A percentile compares a stretch with the other conserved stretches of the same genome.
These are phyloP conservation scores for Solanum pimpinellifolium DNA, from an alignment of 257 asterid genomes.

Conservation along the genomic window DNA sequence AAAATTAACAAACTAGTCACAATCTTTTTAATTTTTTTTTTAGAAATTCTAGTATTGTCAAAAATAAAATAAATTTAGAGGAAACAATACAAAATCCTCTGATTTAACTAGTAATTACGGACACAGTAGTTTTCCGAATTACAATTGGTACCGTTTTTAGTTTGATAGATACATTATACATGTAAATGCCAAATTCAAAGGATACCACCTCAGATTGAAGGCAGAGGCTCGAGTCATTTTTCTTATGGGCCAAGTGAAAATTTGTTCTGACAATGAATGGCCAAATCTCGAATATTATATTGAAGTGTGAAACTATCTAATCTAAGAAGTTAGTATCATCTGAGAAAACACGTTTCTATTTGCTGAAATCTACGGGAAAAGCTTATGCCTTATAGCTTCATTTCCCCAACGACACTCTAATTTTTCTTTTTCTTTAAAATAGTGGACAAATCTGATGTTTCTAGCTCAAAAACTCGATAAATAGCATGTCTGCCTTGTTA, in stretches of 20 bases:
- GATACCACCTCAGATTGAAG: background rate
- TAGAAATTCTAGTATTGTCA: background rate
- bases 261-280: background rate
- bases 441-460: background rate
- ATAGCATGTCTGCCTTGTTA: background rate
- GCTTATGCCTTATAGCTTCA: background rate
- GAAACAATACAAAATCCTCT: background rate
- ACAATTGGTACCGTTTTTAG: background rate
- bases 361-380: background rate
- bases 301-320: background rate
- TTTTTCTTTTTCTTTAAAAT: background rate
- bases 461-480: background rate
- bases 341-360: background rate
- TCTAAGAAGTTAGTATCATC: background rate
- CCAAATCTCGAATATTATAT: background rate
- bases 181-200: background rate
- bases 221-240: background rate
- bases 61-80: background rate
- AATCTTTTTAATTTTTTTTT: background rate
- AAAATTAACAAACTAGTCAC: too few relatives aligned
- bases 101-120: background rate
- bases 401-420: background rate
- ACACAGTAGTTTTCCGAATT: background rate
- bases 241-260: background rate
- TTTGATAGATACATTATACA: too few relatives aligned